These are phyloP conservation scores for Ustilago xerochloae DNA, from an alignment of 1,284 basidiomycete genomes.

Conservation along the genomic window DNA sequence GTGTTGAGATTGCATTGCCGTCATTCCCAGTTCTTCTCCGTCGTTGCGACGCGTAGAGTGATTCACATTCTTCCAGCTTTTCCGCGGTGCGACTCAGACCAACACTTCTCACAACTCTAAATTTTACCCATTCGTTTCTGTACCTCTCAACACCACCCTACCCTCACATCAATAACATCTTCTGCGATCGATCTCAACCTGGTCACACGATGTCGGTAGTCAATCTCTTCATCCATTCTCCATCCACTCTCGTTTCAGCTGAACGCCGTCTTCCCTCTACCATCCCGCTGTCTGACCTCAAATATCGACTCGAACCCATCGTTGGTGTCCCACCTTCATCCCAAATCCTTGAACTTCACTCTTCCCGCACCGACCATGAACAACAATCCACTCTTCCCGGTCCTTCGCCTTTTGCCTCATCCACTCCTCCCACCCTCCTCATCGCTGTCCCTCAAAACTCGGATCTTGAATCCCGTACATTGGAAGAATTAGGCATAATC, in stretches of 20 bases:
- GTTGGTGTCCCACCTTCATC: slow-evolving; percentile 79
- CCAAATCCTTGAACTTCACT: slow-evolving; percentile 71
- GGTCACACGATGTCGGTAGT: slow-evolving; percentile 55
- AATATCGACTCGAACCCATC: slow-evolving; percentile 84
- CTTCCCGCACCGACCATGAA: slow-evolving; percentile 64
- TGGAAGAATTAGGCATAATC: slow-evolving; percentile 79
- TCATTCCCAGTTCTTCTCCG: no score
- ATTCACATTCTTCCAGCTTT: background rate
- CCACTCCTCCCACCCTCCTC: slow-evolving; percentile 72
- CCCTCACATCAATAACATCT: background rate
- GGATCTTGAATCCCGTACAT: slow-evolving; percentile 75
- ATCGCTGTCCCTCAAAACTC: slow-evolving; percentile 71
- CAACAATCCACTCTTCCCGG: slow-evolving; percentile 40
- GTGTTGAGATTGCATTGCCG: background rate
- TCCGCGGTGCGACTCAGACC: background rate
- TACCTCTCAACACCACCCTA: background rate
- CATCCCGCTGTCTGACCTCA: slow-evolving; percentile 68
- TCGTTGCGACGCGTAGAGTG: slow-evolving; percentile 6
- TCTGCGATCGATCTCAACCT: no score
- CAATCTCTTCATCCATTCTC: slow-evolving; percentile 57
- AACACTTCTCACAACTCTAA: slow-evolving; percentile 4
- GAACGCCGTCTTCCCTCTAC: slow-evolving; percentile 53
- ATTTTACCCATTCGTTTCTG: background rate
- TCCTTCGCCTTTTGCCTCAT: slow-evolving; percentile 13
- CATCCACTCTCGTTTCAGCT: slow-evolving; percentile 52